Evolutionary conservation across 140 eudicot species (phyloP), one percentile per base, ranked within the genome.

Genomic region (Eryngium alpinum): DNA sequence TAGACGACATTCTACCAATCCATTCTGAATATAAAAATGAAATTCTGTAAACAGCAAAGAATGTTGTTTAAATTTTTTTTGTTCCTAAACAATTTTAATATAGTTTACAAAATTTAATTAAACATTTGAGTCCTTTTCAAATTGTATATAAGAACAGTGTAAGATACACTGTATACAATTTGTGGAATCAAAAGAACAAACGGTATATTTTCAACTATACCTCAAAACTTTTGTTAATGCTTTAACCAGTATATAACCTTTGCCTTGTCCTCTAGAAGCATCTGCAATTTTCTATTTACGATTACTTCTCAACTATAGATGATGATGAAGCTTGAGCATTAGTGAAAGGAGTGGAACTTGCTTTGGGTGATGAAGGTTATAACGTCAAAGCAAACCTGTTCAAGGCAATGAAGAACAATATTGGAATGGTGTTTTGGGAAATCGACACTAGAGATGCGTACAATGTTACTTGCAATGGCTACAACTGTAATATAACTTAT

Each of bases 381-480:
- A 72, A 81, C 65, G 85, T 90, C 69, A 25, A 81, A 50, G 98
- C 97, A 34, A 84, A 84, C 85, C 91, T 92, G 77, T 90, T 87
- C 78, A 83, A 83, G 17, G 97, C 98, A 15, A 96, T 94, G 67
- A 94, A 94, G 88, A 94, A 94, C 86, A 94, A 94, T 88, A 92
- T 90, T 79, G 97, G 87, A 59, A 91, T 89, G 24, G 97, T 56
- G 97, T 94, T 90, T 49, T 89, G 92, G 85, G 96, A 92, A 82
- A 82, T 91, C 0, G 62, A 86, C 51, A 94, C 94, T 15, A 84
- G 91, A 80, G 98, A 94, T 69, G 97, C 98, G 0, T 94, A 94
- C 70, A 91, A 97, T 22, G 90, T 92, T 32, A 97, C 98, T 83
- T 94, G 98, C 92, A 94, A 92, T 83, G 98, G 98, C 49, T 94